phyloP scores from a whole-genome alignment of 78 protist genomes.

The Mantamonas sphyraenae region DNA sequence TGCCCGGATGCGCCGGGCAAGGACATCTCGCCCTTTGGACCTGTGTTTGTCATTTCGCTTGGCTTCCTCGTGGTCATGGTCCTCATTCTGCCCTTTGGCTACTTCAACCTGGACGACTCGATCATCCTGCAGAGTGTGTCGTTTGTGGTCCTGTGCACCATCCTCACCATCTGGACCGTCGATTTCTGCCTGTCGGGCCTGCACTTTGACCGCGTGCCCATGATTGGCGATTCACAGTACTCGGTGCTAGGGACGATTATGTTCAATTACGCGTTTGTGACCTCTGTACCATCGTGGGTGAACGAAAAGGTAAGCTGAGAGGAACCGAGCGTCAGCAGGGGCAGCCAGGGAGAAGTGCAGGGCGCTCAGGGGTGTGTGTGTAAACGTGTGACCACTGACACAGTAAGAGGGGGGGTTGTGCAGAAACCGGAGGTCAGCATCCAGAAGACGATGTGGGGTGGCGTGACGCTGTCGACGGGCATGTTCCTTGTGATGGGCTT shows the following conservation, averaged over 20 bases:
- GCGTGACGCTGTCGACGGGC: background rate
- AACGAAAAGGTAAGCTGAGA: slow-evolving; percentile 15
- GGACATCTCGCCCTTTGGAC: background rate
- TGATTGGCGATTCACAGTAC: background rate
- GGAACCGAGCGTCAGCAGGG: too few species aligned
- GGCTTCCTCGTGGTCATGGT: slow-evolving; percentile 2
- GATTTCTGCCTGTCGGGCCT: background rate
- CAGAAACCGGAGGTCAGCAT: slow-evolving; percentile 1
- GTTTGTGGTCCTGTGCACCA: background rate
- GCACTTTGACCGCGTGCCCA: background rate
- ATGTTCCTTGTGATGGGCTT: slow-evolving; percentile 2
- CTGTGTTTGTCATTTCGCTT: slow-evolving; percentile 3
- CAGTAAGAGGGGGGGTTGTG: background rate
- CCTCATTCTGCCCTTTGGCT: slow-evolving; percentile 15
- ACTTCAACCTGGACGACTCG: slow-evolving; percentile 17
- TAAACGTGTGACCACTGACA: too few species aligned
- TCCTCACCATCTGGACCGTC: slow-evolving; percentile 2
- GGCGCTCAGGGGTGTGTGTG: too few species aligned
- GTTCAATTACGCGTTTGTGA: slow-evolving; percentile 18
- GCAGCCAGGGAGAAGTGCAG: too few species aligned
- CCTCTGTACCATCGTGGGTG: slow-evolving; percentile 11
- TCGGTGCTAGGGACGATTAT: background rate
- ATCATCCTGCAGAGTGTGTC: slow-evolving; percentile 12
- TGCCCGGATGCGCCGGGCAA: background rate
- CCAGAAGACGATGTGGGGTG: background rate